Percentiles rank a stretch among this genome's conserved stretches.
Evolutionary conservation across 2,329 filamentous ascomycete species (phyloP).

Genomic region (Colletotrichum sublineola): DNA sequence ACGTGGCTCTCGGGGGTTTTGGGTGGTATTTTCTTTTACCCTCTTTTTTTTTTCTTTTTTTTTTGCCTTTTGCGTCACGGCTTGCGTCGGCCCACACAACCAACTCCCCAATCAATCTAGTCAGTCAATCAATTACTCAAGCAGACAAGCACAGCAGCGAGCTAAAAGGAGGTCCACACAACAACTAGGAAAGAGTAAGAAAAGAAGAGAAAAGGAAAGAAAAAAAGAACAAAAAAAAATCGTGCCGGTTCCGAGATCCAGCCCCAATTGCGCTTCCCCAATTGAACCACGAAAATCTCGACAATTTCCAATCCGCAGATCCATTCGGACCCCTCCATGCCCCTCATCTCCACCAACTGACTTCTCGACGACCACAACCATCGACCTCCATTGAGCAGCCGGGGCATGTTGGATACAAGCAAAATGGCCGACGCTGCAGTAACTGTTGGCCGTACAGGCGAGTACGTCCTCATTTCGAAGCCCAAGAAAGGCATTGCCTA

Average conservation of each 20-base stretch:
- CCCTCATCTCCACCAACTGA: conserved; percentile 1
- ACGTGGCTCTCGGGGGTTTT: background rate
- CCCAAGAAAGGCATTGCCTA: conserved; percentile 39
- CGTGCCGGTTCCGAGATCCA: conserved; percentile 10
- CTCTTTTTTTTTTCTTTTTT: too few species aligned
- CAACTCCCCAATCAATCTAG: background rate
- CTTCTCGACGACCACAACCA: background rate
- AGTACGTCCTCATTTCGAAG: conserved; percentile 30
- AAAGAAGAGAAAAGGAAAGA: background rate
- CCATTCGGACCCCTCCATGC: conserved; percentile 9
- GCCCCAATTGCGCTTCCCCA: conserved; percentile 11
- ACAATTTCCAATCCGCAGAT: conserved; percentile 18
- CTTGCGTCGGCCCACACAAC: conserved; percentile 35
- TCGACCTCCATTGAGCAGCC: background rate
- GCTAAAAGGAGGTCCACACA: background rate
- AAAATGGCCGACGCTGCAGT: conserved; percentile 23
- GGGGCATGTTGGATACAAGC: background rate
- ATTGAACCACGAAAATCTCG: conserved; percentile 34
- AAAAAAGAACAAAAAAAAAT: background rate
- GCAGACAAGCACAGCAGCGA: too few species aligned
- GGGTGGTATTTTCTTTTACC: background rate
- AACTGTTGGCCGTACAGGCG: conserved; percentile 24
- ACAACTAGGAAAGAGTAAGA: background rate
- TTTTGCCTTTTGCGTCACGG: background rate
- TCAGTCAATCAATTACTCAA: background rate